phyloP scores from a whole-genome alignment of 2,329 filamentous ascomycete species.

The Fusarium sp. region DNA sequence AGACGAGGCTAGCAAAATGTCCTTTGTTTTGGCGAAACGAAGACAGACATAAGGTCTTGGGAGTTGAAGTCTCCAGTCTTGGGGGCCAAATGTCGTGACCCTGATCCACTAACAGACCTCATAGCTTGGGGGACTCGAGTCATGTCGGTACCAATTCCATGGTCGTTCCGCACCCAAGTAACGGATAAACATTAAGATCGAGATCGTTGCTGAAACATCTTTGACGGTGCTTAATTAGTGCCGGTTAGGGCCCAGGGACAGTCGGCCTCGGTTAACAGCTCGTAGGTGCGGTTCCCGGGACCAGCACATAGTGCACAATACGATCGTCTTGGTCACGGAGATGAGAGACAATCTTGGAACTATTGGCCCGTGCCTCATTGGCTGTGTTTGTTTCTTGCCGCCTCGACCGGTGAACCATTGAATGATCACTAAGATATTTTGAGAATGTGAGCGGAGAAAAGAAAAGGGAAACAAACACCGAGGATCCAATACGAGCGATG shows the following conservation, averaged over 20 bases:
- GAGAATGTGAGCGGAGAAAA: neutral
- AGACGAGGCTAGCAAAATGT: neutral
- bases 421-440: neutral
- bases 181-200: slow-evolving; percentile 9
- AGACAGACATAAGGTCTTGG: neutral
- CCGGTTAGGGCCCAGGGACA: neutral
- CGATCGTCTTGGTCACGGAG: neutral
- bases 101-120: slow-evolving; percentile 1
- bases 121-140: neutral
- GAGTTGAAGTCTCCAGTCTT: neutral
- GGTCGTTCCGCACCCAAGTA: slow-evolving; percentile 4
- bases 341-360: slow-evolving; percentile 20
- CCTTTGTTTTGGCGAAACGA: neutral
- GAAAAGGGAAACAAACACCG: neutral
- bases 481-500: neutral
- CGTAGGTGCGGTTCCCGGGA: neutral
- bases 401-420: neutral
- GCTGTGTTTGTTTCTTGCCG: neutral
- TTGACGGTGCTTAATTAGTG: neutral
- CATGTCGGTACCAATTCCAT: slow-evolving; percentile 11
- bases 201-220: slow-evolving; percentile 16
- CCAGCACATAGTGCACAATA: slow-evolving; percentile 3
- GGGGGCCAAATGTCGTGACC: slow-evolving; percentile 5
- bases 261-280: slow-evolving; percentile 13
- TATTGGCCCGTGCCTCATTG: slow-evolving; percentile 26